Evolutionary conservation across 2,329 filamentous ascomycete genomes (phyloP).

Genomic region (Calonectria pteridis): DNA sequence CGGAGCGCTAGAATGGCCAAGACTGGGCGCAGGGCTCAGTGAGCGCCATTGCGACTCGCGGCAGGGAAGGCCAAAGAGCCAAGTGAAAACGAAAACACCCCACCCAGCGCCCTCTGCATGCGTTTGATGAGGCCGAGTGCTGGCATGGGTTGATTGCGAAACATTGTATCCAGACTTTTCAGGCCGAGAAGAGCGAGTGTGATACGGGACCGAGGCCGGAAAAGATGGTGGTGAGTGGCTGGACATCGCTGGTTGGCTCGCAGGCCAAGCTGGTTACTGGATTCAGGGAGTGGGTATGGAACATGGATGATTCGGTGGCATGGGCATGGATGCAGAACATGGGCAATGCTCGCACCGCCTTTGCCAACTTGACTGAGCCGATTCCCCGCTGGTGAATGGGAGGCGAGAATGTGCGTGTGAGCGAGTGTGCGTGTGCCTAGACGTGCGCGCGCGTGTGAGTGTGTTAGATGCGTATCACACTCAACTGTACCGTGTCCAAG

Average conservation of each 20-base stretch:
- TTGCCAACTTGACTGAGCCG: conserved; percentile 16
- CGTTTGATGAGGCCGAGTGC: conserved; percentile 6
- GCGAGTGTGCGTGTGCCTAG: neutral
- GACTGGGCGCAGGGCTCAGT: conserved; percentile 9
- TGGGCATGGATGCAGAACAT: conserved; percentile 12
- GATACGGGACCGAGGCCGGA: conserved; percentile 8
- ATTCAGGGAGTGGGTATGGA: conserved; percentile 18
- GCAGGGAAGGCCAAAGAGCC: neutral
- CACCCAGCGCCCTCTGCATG: conserved; percentile 1
- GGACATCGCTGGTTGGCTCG: conserved; percentile 21
- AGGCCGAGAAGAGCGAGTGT: neutral
- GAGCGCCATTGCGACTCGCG: neutral
- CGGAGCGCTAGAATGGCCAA: conserved; percentile 23
- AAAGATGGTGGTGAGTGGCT: conserved; percentile 11
- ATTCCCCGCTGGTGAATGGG: conserved; percentile 13
- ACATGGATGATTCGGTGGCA: conserved; percentile 1
- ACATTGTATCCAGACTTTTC: conserved; percentile 10
- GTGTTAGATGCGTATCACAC: conserved; percentile 17
- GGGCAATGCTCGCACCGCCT: conserved; percentile 18
- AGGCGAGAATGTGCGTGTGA: conserved; percentile 15
- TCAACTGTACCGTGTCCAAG: neutral
- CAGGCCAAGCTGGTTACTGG: conserved; percentile 6
- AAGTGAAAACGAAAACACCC: conserved; percentile 3
- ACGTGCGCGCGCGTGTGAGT: neutral
- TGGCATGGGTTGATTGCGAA: conserved; percentile 19